Evolutionary conservation across 345 rosid genomes (phyloP).

Genomic region (Eucalyptus regnans): DNA sequence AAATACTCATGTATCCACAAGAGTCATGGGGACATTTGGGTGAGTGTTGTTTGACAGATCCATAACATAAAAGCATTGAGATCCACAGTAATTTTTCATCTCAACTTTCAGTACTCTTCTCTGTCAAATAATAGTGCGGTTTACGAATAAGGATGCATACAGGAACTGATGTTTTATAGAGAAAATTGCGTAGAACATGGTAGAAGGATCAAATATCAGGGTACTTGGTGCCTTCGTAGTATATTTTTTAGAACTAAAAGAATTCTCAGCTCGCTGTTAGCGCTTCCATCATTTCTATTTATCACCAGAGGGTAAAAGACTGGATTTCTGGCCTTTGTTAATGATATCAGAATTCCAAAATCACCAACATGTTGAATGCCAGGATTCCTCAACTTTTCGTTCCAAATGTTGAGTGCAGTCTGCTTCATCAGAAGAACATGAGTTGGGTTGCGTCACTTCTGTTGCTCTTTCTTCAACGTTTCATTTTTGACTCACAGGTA

Average conservation of each 20-base stretch:
- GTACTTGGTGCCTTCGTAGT: background rate
- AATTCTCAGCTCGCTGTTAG: background rate
- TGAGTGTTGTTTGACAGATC: conserved; percentile 27
- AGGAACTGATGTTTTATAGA: background rate
- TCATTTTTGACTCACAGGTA: conserved; percentile 38
- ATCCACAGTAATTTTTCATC: background rate
- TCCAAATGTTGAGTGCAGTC: background rate
- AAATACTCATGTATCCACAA: conserved; percentile 92
- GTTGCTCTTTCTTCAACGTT: background rate
- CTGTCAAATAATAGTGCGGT: background rate
- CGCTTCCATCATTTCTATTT: background rate
- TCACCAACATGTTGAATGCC: background rate
- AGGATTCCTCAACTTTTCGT: background rate
- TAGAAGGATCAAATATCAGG: background rate
- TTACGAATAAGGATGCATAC: background rate
- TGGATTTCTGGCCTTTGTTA: background rate
- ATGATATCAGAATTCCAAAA: background rate
- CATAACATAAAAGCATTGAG: background rate
- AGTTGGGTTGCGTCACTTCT: background rate
- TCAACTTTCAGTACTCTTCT: background rate
- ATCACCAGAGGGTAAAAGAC: background rate
- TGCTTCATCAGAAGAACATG: background rate
- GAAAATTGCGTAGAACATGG: background rate
- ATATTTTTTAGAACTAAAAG: background rate
- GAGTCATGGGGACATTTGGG: conserved; percentile 99